Conservation (phyloP, 495 filamentous ascomycete species). For the Cudoniella acicularis region DNA sequence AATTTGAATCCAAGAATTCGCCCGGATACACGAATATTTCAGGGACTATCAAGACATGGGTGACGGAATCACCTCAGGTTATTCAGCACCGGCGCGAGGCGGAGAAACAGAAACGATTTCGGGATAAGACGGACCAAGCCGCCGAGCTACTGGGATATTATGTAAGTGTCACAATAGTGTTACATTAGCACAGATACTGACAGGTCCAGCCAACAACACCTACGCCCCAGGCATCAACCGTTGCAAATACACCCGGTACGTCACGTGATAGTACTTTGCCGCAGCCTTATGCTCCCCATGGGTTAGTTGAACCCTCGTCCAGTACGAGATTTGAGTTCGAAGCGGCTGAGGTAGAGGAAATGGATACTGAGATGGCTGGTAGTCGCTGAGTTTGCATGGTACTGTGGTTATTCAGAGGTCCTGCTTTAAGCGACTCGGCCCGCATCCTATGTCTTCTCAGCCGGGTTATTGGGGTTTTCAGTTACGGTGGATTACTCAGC, state of each 20-base stretch:
- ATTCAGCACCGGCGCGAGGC: conserved; percentile 61
- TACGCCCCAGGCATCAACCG: conserved; percentile 12
- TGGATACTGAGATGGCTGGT: conserved; percentile 25
- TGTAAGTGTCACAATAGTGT: conserved; percentile 9
- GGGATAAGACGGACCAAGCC: conserved; percentile 12
- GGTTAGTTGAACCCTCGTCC: conserved; percentile 7
- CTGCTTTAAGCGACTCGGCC: no score
- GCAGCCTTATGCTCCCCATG: background rate
- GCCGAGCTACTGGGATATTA: conserved; percentile 13
- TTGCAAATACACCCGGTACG: conserved; percentile 13
- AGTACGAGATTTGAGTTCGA: conserved; percentile 20
- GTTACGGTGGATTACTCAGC: background rate
- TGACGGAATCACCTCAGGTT: conserved; percentile 50
- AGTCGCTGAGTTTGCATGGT: conserved; percentile 1
- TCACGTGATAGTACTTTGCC: background rate
- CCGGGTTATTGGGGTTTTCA: no score
- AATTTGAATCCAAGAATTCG: conserved; percentile 68
- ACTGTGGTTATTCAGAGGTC: background rate
- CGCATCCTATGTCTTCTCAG: no score
- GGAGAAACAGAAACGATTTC: conserved; percentile 53
- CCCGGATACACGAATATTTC: conserved; percentile 73
- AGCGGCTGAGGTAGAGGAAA: conserved; percentile 31
- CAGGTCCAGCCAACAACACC: background rate
- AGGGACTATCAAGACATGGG: conserved; percentile 68
- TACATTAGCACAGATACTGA: background rate